Evolutionary conservation across 2,329 filamentous ascomycete species (phyloP).

Genomic region (Anthostomella pinea): DNA sequence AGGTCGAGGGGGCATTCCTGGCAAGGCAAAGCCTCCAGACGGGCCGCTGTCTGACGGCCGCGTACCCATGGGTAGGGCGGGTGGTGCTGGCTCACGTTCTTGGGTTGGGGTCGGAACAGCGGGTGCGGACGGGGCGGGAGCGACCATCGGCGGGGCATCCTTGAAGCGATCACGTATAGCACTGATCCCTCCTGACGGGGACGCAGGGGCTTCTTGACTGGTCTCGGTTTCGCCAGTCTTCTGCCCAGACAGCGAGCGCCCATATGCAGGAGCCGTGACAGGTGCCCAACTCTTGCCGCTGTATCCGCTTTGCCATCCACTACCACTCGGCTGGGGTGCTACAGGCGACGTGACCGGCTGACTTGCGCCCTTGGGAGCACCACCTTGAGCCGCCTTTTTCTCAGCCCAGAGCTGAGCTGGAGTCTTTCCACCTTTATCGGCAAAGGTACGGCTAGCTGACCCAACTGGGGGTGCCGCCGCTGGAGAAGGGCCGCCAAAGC

Average conservation of each 20-base stretch:
- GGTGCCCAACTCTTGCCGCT: conserved; percentile 85
- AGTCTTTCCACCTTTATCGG: conserved; percentile 91
- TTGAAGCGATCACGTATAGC: conserved; percentile 82
- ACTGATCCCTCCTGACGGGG: conserved; percentile 63
- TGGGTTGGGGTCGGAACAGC: conserved; percentile 19
- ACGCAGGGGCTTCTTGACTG: conserved; percentile 48
- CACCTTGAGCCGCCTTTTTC: conserved; percentile 83
- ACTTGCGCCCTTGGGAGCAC: conserved; percentile 46
- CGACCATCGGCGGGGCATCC: conserved; percentile 67
- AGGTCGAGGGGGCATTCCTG: conserved; percentile 66
- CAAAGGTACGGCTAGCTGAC: conserved; percentile 86
- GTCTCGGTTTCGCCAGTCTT: conserved; percentile 56
- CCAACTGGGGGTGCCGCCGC: conserved; percentile 65
- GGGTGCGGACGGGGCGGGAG: conserved; percentile 18
- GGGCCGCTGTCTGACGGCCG: conserved; percentile 49
- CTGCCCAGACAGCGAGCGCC: conserved; percentile 61
- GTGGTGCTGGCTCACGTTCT: conserved; percentile 53
- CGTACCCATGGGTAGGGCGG: conserved; percentile 60
- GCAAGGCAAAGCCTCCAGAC: conserved; percentile 73
- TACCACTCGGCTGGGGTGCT: conserved; percentile 64
- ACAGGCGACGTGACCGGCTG: conserved; percentile 52
- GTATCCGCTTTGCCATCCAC: conserved; percentile 87
- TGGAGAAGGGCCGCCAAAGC: conserved; percentile 60
- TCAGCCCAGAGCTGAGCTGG: conserved; percentile 97
- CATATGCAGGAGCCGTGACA: conserved; percentile 72